Base-by-base conservation (phyloP, 2,329 filamentous ascomycete genomes). In the Ophiocordyceps australis region DNA sequence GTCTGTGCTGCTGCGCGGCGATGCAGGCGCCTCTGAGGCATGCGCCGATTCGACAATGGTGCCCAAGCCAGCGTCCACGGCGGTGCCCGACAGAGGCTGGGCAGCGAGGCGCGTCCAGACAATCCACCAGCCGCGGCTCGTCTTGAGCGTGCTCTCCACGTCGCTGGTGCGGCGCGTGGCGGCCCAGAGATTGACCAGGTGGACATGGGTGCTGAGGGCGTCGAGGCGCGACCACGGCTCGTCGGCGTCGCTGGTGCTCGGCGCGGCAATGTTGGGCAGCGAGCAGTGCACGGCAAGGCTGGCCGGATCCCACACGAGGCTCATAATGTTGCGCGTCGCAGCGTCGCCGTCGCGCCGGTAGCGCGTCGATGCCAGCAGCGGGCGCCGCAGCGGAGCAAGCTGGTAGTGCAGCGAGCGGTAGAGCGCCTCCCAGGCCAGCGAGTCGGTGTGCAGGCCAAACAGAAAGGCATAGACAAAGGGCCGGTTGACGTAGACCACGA, bases 401-500 rank as follows among this genome's bases (percentile, higher is more conserved):
- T 77, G 70, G 32, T 63, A 49, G 37, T 74, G 68, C 14, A 76
- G 48, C 2, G 63, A 65, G 23, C 57, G 59, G 41, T 75, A 75
- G 7, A 74, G 47, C 0, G 51, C 38, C n/a, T 63, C 54, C 43
- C 55, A 62, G 4, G 61, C 59, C 3, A 74, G 46, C 2, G 68
- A 65, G 28, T 66, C 58, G 6, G 74, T 74, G 24, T 59, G 57
- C 10, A 53, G 42, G 9, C 43, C 40, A 45, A 86, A 86, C 4
- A 89, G 54, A 32, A 89, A 74, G 2, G 74, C 66, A 43, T 79
- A 85, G 24, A 86, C 65, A 47, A 86, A 86, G 0, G 80, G 80
- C 14, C 63, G 65, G 43, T 73, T 70, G 23, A 74, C 65, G 41
- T 83, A 85, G 25, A 83, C 64, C 6, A 83, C 63, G 2, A 80